Conservation (phyloP, 345 rosid species). For the Citrus medica region DNA sequence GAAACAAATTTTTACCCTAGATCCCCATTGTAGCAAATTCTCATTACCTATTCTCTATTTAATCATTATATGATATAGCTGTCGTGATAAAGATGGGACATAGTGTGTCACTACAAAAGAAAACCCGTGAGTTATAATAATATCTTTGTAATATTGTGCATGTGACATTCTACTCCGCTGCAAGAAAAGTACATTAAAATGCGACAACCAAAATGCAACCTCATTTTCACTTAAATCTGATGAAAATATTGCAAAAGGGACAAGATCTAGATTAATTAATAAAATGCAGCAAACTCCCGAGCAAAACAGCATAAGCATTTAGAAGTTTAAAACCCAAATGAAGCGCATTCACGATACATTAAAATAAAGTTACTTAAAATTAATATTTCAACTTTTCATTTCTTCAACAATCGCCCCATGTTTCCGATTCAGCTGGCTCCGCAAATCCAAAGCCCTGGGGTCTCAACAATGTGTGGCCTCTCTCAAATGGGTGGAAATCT, state of each 20-base stretch:
- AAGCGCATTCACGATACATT: neutral
- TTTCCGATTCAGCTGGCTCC: constrained; percentile 34
- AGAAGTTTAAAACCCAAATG: neutral
- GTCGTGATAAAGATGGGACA: constrained; percentile 31
- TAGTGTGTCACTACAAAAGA: neutral
- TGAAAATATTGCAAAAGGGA: neutral
- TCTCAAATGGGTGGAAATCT: constrained; percentile 49
- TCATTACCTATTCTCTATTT: neutral
- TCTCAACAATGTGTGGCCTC: constrained; percentile 38
- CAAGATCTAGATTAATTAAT: neutral
- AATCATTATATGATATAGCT: constrained; percentile 7
- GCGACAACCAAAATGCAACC: neutral
- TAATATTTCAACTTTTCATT: constrained; percentile 3
- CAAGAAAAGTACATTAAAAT: neutral
- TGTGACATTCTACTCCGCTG: constrained; percentile 7
- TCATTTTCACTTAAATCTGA: neutral
- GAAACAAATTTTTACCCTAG: neutral
- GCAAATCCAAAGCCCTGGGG: constrained; percentile 50
- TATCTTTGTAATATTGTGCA: constrained; percentile 9
- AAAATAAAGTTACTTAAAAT: neutral
- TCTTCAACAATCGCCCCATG: constrained; percentile 39
- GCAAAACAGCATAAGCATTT: neutral
- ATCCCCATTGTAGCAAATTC: neutral
- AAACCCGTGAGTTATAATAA: neutral
- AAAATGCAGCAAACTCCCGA: constrained; percentile 1